Evolutionary conservation across 345 rosid genomes (phyloP), one percentile per base, ranked within the genome.

Genomic region (Schrenkiella parvula): DNA sequence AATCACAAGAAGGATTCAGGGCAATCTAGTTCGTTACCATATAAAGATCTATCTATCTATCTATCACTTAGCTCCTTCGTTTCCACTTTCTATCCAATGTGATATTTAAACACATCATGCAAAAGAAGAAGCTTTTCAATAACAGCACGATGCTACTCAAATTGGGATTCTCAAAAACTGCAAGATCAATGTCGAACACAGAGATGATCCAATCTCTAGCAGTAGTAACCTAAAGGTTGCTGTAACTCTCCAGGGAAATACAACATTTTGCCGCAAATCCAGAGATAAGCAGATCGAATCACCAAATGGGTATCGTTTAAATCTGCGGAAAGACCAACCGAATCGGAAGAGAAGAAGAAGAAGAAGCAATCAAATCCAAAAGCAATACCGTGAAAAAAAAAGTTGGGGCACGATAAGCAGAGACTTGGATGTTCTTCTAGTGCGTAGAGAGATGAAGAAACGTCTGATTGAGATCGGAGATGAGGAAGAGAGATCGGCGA

Each of bases 401-500:
- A 47, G 15, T 50, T 52, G 29, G 56, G 34, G 34, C 5, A 31
- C 28, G 61, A 22, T 2, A 28, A 48, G 32, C 14, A 34, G 61
- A 68, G 60, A 76, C 52, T 76, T 76, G 22, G 15, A 63, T 25
- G 52, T 63, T 69, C 32, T 46, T 19, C 10, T 5, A 41, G 60
- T 29, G 38, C 5, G 47, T 19, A 14, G 32, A 14, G 32, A 18
- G 38, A 66, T 0, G 6, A 50, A 64, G n/a, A 42, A 42, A 68
- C 58, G 74, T 54, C 19, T 48, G 68, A 42, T 41, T 59, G 68
- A 43, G 74, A 68, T 64, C 76, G 71, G 71, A 76, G 79, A 69
- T 19, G 17, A 58, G 51, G 39, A 25, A 54, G 38, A 35, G 61
- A 64, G 67, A 70, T 76, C 75, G 76, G 62, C 70, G 72, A 70